phyloP scores from a whole-genome alignment of 2,329 filamentous ascomycete species.

The Sporothrix euskadiensis region DNA sequence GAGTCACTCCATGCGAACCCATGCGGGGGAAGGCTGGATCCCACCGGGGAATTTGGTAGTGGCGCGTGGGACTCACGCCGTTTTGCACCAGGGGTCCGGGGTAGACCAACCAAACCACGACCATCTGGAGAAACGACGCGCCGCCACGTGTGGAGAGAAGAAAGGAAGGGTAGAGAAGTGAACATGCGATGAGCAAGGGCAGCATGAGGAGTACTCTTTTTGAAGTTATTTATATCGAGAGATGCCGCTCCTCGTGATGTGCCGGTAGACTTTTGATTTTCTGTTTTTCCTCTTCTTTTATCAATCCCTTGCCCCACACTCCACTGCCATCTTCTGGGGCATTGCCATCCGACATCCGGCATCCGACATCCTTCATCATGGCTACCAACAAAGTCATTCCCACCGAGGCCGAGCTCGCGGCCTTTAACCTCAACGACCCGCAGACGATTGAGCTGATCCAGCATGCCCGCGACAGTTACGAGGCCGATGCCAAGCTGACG shows the following conservation, averaged over 20 bases:
- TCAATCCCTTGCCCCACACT: background rate
- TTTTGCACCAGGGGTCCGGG: background rate
- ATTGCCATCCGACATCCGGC: background rate
- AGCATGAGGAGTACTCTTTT: background rate
- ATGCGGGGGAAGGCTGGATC: background rate
- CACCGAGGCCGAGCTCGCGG: conserved; percentile 4
- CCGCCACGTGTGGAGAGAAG: background rate
- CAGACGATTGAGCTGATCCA: conserved; percentile 19
- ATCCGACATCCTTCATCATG: background rate
- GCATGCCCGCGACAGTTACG: conserved; percentile 14
- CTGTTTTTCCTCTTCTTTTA: background rate
- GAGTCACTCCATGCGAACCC: background rate
- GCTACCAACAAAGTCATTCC: background rate
- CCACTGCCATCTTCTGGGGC: background rate
- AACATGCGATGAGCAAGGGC: background rate
- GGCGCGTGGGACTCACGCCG: background rate
- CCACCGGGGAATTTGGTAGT: conserved; percentile 4
- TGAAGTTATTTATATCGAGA: conserved; percentile 16
- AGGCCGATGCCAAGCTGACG: conserved; percentile 1
- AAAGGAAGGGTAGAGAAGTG: background rate
- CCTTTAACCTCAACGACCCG: conserved; percentile 21
- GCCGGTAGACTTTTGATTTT: background rate
- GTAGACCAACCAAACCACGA: background rate
- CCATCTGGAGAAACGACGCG: background rate
- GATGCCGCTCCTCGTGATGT: background rate